Evolutionary conservation across 192 early-diverging fungal genomes (phyloP).

Genomic region (Coemansia sp.): DNA sequence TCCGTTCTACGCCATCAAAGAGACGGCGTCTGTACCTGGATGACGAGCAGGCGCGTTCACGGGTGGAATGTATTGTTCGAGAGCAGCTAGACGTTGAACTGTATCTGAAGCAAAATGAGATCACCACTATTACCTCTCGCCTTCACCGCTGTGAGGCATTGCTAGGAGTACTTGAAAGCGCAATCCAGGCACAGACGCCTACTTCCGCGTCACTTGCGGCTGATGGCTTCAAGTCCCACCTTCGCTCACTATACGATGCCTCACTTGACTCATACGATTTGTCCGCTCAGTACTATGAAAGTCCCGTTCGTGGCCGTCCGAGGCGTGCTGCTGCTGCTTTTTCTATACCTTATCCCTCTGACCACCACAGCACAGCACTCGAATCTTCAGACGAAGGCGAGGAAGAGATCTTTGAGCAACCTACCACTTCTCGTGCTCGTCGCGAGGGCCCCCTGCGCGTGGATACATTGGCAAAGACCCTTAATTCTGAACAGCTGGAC

Average conservation of each 20-base stretch:
- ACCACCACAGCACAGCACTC: not conserved
- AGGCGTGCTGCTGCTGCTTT: not conserved
- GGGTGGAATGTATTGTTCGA: slow-evolving; percentile 58
- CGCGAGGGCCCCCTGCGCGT: slow-evolving; percentile 5
- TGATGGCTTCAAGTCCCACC: slow-evolving; percentile 27
- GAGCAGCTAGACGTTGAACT: slow-evolving; percentile 81
- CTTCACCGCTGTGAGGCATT: slow-evolving; percentile 61
- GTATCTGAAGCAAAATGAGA: slow-evolving; percentile 66
- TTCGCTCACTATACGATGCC: slow-evolving; percentile 12
- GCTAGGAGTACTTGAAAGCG: slow-evolving; percentile 58
- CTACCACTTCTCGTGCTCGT: not conserved
- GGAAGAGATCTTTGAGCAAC: not conserved
- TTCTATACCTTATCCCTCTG: not conserved
- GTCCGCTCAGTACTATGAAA: slow-evolving; percentile 1
- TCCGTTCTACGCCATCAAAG: not conserved
- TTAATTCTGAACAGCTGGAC: slow-evolving; percentile 25
- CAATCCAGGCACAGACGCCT: slow-evolving; percentile 51
- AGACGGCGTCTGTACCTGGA: slow-evolving; percentile 11
- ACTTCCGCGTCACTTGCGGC: slow-evolving; percentile 15
- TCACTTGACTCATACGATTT: not conserved
- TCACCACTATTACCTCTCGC: slow-evolving; percentile 61
- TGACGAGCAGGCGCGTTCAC: slow-evolving; percentile 32
- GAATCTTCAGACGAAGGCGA: not conserved
- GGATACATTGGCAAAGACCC: slow-evolving; percentile 14
- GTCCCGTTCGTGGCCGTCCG: not conserved